phyloP scores from a whole-genome alignment of 208 protist genomes.

The Crithidia fasciculata region DNA sequence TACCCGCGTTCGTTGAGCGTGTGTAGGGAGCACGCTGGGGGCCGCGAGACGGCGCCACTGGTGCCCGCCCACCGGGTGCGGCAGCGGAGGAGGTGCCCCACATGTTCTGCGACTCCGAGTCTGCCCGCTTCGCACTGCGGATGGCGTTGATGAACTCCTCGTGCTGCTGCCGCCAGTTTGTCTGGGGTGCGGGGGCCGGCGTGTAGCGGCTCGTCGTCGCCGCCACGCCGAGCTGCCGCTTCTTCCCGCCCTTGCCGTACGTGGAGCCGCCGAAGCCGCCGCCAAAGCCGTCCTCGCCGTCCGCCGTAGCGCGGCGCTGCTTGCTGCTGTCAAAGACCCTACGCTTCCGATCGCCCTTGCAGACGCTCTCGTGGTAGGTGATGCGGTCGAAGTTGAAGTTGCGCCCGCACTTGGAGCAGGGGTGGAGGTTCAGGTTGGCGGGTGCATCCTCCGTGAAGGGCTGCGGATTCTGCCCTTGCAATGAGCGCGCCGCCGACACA shows the following conservation, averaged over 20 bases:
- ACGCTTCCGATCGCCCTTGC: constrained; percentile 76
- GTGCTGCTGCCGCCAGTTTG: constrained; percentile 89
- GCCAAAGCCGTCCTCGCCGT: constrained; percentile 29
- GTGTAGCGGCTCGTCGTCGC: constrained; percentile 33
- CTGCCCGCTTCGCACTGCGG: constrained; percentile 46
- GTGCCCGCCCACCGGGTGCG: background rate
- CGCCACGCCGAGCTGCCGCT: constrained; percentile 11
- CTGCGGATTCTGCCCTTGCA: constrained; percentile 32
- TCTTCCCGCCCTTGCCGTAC: constrained; percentile 17
- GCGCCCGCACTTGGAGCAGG: constrained; percentile 88
- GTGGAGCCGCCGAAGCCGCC: constrained; percentile 30
- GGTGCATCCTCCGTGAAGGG: constrained; percentile 15
- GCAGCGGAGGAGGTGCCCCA: constrained; percentile 41
- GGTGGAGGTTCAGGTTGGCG: constrained; percentile 72
- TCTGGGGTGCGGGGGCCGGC: constrained; percentile 43
- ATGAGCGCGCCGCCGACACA: constrained; percentile 46
- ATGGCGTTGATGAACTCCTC: constrained; percentile 89
- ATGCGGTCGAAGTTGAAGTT: constrained; percentile 90
- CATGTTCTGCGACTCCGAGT: constrained; percentile 46
- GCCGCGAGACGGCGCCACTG: constrained; percentile 10
- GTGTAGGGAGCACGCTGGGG: constrained; percentile 5
- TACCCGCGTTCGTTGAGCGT: background rate
- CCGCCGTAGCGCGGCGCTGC: constrained; percentile 61
- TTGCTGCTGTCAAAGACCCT: constrained; percentile 80
- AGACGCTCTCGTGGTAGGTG: constrained; percentile 91